These are phyloP conservation scores for Rhizopus sp. DNA, from an alignment of 371 early-diverging fungal species.

Conservation along the genomic window DNA sequence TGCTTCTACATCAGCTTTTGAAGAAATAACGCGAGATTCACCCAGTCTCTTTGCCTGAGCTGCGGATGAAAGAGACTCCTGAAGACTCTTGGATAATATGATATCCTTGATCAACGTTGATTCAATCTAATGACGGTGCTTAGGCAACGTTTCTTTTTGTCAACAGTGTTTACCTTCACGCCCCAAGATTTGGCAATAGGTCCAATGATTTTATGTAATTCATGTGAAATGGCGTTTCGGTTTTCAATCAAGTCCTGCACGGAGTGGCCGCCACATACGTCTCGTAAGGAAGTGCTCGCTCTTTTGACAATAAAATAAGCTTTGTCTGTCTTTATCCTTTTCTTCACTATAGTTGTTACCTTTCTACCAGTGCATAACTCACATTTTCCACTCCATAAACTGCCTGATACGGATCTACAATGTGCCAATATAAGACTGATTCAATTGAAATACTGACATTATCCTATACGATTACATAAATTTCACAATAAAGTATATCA, in stretches of 20 bases:
- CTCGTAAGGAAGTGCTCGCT: slow-evolving; percentile 71
- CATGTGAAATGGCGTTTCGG: slow-evolving; percentile 81
- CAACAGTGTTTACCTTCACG: slow-evolving; percentile 47
- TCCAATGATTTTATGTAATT: slow-evolving; percentile 75
- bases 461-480: slow-evolving; percentile 46
- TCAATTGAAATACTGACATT: slow-evolving; percentile 84
- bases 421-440: slow-evolving; percentile 83
- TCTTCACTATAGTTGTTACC: slow-evolving; percentile 24
- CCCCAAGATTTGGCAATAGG: slow-evolving; percentile 66
- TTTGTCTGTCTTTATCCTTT: background rate
- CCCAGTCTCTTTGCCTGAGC: slow-evolving; percentile 89
- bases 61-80: slow-evolving; percentile 82
- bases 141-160: background rate
- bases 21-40: slow-evolving; percentile 87
- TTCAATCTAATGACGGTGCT: slow-evolving; percentile 48
- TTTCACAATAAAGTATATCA: background rate
- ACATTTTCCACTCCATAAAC: slow-evolving; percentile 80
- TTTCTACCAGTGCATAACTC: slow-evolving; percentile 73
- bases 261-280: slow-evolving; percentile 61
- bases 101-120: slow-evolving; percentile 88
- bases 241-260: slow-evolving; percentile 84
- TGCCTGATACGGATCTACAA: slow-evolving; percentile 81
- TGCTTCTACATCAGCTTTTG: slow-evolving; percentile 89
- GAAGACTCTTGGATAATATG: slow-evolving; percentile 69
- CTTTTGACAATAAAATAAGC: slow-evolving; percentile 17